phyloP scores from a whole-genome alignment of 2,329 filamentous ascomycete species.

The Penicillium rolfsii region DNA sequence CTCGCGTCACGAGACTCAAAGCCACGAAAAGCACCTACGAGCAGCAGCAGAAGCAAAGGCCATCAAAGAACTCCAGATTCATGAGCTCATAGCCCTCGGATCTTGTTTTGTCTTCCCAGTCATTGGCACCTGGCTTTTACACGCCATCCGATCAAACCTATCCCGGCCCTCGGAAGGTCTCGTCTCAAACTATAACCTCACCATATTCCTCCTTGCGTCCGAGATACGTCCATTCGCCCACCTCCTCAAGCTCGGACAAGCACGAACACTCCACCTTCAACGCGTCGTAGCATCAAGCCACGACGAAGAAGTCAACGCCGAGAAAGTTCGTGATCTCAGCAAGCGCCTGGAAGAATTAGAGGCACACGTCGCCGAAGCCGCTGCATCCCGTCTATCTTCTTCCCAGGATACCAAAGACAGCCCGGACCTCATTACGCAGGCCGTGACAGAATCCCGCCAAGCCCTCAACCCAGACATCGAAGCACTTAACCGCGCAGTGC shows the following conservation, averaged over 20 bases:
- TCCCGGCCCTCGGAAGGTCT: conserved; percentile 82
- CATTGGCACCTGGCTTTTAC: conserved; percentile 79
- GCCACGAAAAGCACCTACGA: conserved; percentile 10
- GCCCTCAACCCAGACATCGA: conserved; percentile 80
- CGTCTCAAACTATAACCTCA: conserved; percentile 90
- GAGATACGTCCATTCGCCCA: conserved; percentile 84
- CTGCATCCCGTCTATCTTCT: conserved; percentile 29
- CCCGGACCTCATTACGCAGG: conserved; percentile 44
- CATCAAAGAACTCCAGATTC: conserved; percentile 67
- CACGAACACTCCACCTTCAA: conserved; percentile 80
- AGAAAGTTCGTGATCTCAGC: conserved; percentile 59
- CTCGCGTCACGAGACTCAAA: conserved; percentile 9
- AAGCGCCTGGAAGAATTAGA: conserved; percentile 73
- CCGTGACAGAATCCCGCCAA: conserved; percentile 61
- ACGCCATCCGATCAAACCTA: conserved; percentile 77
- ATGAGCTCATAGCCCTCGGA: conserved; percentile 74
- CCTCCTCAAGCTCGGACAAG: conserved; percentile 76
- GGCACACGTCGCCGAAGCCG: conserved; percentile 53
- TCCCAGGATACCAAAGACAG: conserved; percentile 44
- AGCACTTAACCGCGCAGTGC: conserved; percentile 82
- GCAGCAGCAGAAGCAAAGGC: conserved; percentile 42
- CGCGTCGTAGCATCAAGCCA: conserved; percentile 61
- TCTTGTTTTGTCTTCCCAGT: conserved; percentile 80
- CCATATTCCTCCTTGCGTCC: conserved; percentile 83
- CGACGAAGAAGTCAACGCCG: conserved; percentile 30